Evolutionary conservation across 2,329 filamentous ascomycete species (phyloP), one percentile per base, ranked within the genome.

Genomic region (Diaporthe aspalathi): DNA sequence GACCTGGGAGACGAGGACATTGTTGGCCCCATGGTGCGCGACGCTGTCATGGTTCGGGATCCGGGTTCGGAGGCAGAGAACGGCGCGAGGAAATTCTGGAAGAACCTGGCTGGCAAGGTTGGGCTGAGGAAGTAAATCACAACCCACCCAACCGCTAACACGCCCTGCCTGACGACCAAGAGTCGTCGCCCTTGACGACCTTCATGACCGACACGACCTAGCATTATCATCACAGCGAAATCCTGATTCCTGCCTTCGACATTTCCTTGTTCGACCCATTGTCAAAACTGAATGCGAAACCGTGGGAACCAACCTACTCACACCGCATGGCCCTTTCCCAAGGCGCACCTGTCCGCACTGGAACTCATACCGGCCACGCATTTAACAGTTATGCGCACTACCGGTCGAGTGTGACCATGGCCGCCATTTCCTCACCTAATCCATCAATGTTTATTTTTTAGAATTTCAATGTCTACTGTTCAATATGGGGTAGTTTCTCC

Each of bases 1-100:
- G 90, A 92, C 76, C 89, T 95, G 40, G 94, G 94, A 67, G 94
- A 97, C 77, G 92, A 95, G 76, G 95, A 97, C 80, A 97, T 98
- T 79, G 94, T 98, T 54, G 95, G 95, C 1, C 95, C 95, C 8
- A 97, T 98, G 95, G 89, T 90, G 76, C 87, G 88, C 16, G 87
- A 89, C 74, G 83, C 84, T 49, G 82, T 84, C 73, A 89, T 89
- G 87, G 80, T 81, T 38, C 82, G 85, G 57, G 80, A 82, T 17
- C 79, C 79, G 57, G 83, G 81, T 17, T 73, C 75, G 2, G 75
- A 78, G 70, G 84, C 86, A 54, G 82, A 82, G 74, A 84, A 82
- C 73, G 77, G 81, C 22, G 78, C 81, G 49, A 83, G 83, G 24
- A 75, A 74, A 66, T 87, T 88, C 77, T 84, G 86, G 83, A 85